A percentile compares a stretch with the other conserved stretches of the same genome.
These are phyloP conservation scores for Annulohypoxylon maeteangense DNA, from an alignment of 495 filamentous ascomycete genomes.

Conservation along the genomic window DNA sequence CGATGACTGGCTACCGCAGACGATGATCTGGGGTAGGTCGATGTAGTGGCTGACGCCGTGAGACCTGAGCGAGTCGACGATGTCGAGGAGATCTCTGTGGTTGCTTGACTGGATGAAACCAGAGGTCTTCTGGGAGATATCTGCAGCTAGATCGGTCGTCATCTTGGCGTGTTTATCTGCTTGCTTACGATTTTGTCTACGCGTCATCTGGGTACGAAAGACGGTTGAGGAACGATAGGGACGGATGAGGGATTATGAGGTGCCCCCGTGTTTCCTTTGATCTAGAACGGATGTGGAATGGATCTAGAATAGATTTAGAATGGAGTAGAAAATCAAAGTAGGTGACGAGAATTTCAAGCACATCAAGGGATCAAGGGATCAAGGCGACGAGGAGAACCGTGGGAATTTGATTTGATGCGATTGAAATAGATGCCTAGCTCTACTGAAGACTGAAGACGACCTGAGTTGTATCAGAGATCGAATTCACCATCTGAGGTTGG, in stretches of 20 bases:
- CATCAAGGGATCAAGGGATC: no score
- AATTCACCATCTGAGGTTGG: no score
- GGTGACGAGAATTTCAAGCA: no score
- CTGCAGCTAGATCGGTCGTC: conserved; percentile 29
- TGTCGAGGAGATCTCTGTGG: conserved; percentile 58
- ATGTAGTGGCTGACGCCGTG: conserved; percentile 68
- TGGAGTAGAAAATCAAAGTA: not conserved
- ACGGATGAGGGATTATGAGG: not conserved
- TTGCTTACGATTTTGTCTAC: conserved; percentile 20
- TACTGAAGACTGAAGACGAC: no score
- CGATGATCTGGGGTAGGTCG: conserved; percentile 70
- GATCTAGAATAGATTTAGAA: no score
- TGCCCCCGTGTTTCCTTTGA: not conserved
- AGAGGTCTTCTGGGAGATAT: conserved; percentile 36
- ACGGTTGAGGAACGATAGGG: not conserved
- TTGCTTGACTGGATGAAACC: conserved; percentile 36
- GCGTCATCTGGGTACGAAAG: conserved; percentile 17
- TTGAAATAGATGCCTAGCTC: no score
- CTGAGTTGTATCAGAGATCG: no score
- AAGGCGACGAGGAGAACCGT: no score
- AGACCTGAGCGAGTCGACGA: conserved; percentile 66
- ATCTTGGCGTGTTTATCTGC: conserved; percentile 14
- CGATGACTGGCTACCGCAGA: conserved; percentile 70
- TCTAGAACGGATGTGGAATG: not conserved
- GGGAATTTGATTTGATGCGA: no score